Conservation (phyloP, 2,329 filamentous ascomycete genomes). For the Seiridium cupressi region DNA sequence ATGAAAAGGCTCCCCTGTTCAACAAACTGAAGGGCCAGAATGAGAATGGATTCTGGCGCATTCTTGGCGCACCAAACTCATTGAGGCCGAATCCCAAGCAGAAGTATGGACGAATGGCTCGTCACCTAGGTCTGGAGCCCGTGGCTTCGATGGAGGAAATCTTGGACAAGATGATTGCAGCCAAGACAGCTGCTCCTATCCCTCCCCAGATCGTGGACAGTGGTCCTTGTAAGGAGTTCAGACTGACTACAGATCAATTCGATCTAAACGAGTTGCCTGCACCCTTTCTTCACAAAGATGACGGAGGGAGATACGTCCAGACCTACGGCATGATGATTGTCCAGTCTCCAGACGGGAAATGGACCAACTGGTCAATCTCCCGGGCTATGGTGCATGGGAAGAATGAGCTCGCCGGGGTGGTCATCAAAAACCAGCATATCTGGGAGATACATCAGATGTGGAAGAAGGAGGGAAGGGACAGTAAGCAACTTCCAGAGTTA, state of each 20-base stretch:
- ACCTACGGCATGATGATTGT: slow-evolving; percentile 49
- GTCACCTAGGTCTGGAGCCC: slow-evolving; percentile 37
- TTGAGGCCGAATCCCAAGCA: slow-evolving; percentile 30
- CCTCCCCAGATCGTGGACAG: slow-evolving; percentile 28
- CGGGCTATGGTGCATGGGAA: slow-evolving; percentile 45
- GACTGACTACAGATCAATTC: slow-evolving; percentile 34
- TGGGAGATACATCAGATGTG: slow-evolving; percentile 44
- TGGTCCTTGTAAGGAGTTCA: slow-evolving; percentile 42
- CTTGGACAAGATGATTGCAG: slow-evolving; percentile 37
- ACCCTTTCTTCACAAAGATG: slow-evolving; percentile 39
- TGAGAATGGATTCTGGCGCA: slow-evolving; percentile 43
- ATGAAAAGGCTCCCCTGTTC: slow-evolving; percentile 48
- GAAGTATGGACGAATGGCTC: slow-evolving; percentile 38
- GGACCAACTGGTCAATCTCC: slow-evolving; percentile 47
- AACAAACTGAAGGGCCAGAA: slow-evolving; percentile 46
- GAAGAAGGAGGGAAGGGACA: slow-evolving; percentile 40
- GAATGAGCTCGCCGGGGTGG: slow-evolving; percentile 36
- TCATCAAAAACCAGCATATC: slow-evolving; percentile 45
- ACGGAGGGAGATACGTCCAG: slow-evolving; percentile 50
- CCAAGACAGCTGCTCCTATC: slow-evolving; percentile 29
- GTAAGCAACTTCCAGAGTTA: no score
- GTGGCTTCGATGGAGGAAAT: slow-evolving; percentile 35
- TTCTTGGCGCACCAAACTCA: slow-evolving; percentile 41
- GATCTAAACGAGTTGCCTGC: slow-evolving; percentile 40
- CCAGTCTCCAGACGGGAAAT: slow-evolving; percentile 40